phyloP scores from a whole-genome alignment of 495 filamentous ascomycete species.

The Hamigera avellanea region DNA sequence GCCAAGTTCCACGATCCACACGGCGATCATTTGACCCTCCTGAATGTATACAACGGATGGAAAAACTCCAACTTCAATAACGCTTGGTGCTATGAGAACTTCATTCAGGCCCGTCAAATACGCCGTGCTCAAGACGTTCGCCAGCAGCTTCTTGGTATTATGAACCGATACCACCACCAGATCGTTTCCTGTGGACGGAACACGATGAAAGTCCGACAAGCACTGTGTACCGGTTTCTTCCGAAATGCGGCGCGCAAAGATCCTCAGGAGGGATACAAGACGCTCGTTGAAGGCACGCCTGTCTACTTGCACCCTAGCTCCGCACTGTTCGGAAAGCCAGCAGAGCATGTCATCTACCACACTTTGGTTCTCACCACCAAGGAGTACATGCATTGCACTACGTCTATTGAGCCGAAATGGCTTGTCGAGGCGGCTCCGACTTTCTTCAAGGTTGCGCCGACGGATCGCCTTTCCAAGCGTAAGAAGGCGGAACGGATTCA shows the following conservation, averaged over 20 bases:
- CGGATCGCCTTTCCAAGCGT: conserved; percentile 75
- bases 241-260: conserved; percentile 91
- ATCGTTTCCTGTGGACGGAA: conserved; percentile 77
- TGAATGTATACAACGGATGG: conserved; percentile 97
- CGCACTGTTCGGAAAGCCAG: conserved; percentile 87
- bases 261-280: conserved; percentile 93
- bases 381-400: conserved; percentile 95
- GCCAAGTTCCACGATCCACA: conserved; percentile 92
- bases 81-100: conserved; percentile 96
- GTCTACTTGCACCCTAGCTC: conserved; percentile 89
- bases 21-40: conserved; percentile 85
- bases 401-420: conserved; percentile 85
- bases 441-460: conserved; percentile 96
- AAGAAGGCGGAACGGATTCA: conserved; percentile 92
- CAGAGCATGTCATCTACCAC: conserved; percentile 93
- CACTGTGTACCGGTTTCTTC: conserved; percentile 91
- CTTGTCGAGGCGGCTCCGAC: conserved; percentile 87
- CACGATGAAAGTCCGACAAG: conserved; percentile 80
- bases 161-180: conserved; percentile 74
- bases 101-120: conserved; percentile 86
- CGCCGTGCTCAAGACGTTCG: conserved; percentile 83
- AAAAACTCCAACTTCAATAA: conserved; percentile 68
- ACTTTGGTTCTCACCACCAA: conserved; percentile 81
- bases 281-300: conserved; percentile 84
- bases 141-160: conserved; percentile 82